Evolutionary conservation across 345 rosid species (phyloP), one percentile per base, ranked within the genome.

Genomic region (Erysimum cheiranthoides): DNA sequence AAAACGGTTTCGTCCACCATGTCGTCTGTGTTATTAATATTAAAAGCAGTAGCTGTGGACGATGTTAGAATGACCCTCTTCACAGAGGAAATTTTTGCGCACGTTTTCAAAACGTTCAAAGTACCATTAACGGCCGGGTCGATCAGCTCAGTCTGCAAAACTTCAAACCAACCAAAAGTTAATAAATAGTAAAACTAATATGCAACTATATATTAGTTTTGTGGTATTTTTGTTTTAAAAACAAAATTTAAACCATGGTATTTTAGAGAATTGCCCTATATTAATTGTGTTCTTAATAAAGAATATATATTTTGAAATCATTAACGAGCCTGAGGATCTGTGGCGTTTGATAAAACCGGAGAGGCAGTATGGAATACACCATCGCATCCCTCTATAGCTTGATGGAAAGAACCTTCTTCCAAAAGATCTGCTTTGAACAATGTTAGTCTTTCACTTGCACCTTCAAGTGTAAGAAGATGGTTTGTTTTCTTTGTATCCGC

Each of bases 281-380:
- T 21, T 21, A 21, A 39, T 38, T 9, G 12, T 38, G 40, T 38
- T 38, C 13, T 39, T 39, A 3, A 10, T n/a, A n/a, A n/a, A n/a
- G n/a, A 10, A 10, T 0, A 38, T 38, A 10, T 39, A 10, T 3
- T 39, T 10, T 39, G 43, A 39, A 39, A 11, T 39, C 43, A 35
- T n/a, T 57, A 13, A 25, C 28, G 38, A 35, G 68, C 86, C 86
- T 80, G 58, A 64, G 80, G 79, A 39, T 39, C 43, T 10, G 43
- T 10, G 10, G 10, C 43, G 43, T 39, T 39, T 3, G 3, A 10
- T 39, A 39, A 39, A 39, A 85, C 80, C 32, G 70, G 94, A 21
- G 89, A 71, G 1, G 90, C 92, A 0, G 83, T 68, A 72, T 85
- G 90, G 70, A 87, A 85, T 45, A 87, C 88, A 47, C 84, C 87